Percentiles rank a stretch among this genome's conserved stretches.
These are phyloP conservation scores for Saksenaea oblongispora DNA, from an alignment of 371 early-diverging fungal genomes.

Conservation along the genomic window DNA sequence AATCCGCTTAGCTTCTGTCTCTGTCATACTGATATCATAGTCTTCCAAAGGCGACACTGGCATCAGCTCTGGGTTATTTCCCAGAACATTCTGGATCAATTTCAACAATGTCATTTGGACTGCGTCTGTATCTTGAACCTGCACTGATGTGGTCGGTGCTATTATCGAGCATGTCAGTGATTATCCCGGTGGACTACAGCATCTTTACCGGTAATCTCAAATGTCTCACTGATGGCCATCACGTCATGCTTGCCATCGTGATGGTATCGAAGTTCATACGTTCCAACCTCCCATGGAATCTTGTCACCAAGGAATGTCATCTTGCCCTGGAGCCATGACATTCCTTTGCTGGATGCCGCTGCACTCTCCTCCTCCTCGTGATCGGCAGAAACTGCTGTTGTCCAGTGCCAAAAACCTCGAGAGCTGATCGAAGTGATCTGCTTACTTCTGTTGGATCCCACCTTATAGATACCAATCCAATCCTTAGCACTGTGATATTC, in stretches of 20 bases:
- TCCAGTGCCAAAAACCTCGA: conserved; percentile 55
- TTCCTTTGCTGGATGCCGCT: neutral
- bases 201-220: conserved; percentile 68
- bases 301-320: conserved; percentile 55
- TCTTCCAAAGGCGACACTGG: conserved; percentile 49
- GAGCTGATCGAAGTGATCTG: conserved; percentile 67
- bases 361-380: neutral
- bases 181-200: neutral
- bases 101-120: conserved; percentile 18
- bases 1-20: conserved; percentile 63
- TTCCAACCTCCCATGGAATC: conserved; percentile 78
- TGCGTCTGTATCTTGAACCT: conserved; percentile 16
- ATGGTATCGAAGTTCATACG: conserved; percentile 83
- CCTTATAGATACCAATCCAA: conserved; percentile 88
- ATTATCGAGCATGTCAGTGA: neutral
- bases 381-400: neutral
- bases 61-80: conserved; percentile 42
- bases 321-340: conserved; percentile 23
- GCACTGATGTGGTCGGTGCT: conserved; percentile 11
- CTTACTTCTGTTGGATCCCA: conserved; percentile 61
- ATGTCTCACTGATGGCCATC: conserved; percentile 66
- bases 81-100: conserved; percentile 23
- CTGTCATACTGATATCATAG: conserved; percentile 48
- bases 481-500: conserved; percentile 63
- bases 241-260: conserved; percentile 74